A percentile compares a stretch with the other conserved stretches of the same genome.
Evolutionary conservation across 768 basidiomycete genomes (phyloP).

Genomic region (Hebeloma cylindrosporum): DNA sequence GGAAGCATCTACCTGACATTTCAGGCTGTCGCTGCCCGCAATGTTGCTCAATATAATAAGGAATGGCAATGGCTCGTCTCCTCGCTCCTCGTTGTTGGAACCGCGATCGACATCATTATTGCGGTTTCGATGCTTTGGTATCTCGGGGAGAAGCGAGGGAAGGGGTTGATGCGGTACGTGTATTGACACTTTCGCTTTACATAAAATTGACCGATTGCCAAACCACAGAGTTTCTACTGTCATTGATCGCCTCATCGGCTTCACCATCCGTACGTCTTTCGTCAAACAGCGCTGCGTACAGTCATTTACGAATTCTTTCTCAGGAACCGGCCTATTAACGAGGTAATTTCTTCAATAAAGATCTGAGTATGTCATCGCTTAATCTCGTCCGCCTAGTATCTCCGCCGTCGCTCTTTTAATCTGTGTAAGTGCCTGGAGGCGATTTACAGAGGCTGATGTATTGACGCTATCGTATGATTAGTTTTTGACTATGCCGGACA

Average conservation of each 20-base stretch:
- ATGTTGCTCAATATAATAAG: constrained; percentile 21
- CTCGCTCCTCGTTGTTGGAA: constrained; percentile 27
- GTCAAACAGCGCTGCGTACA: not conserved
- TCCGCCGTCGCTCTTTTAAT: constrained; percentile 19
- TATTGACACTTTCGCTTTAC: no score
- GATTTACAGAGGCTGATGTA: no score
- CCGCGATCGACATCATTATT: constrained; percentile 31
- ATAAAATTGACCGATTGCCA: no score
- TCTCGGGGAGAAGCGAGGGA: constrained; percentile 20
- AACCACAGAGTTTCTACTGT: constrained; percentile 25
- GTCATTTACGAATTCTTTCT: not conserved
- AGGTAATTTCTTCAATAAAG: constrained; percentile 17
- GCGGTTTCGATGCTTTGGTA: constrained; percentile 33
- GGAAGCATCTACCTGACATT: constrained; percentile 29
- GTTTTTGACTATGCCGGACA: constrained; percentile 24
- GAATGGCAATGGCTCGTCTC: constrained; percentile 33
- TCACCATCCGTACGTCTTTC: constrained; percentile 30
- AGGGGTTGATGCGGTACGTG: constrained; percentile 22
- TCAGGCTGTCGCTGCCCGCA: constrained; percentile 21
- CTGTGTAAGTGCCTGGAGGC: constrained; percentile 26
- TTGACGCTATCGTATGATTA: constrained; percentile 2
- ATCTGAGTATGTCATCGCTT: not conserved
- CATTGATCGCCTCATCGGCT: constrained; percentile 28
- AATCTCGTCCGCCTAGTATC: constrained; percentile 3
- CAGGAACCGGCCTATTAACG: constrained; percentile 27